Conservation (phyloP, 2,329 filamentous ascomycete genomes). For the Daldinia eschscholtzii region DNA sequence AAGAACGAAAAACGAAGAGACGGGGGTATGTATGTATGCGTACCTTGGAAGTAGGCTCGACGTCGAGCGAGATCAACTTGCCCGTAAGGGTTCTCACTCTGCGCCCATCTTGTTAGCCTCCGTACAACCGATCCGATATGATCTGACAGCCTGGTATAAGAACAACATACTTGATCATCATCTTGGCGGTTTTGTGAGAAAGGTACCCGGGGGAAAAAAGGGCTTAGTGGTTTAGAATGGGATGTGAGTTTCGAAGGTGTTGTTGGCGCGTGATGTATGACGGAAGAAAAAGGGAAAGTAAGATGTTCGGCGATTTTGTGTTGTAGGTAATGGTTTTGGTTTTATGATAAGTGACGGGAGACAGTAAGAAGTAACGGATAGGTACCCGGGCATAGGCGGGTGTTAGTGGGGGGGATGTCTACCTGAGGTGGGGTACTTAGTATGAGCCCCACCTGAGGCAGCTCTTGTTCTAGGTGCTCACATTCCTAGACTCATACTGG, state of each 20-base stretch:
- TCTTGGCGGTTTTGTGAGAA: slow-evolving; percentile 40
- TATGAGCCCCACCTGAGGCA: not conserved
- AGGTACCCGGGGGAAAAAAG: not conserved
- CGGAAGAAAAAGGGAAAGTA: slow-evolving; percentile 1
- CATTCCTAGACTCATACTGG: not conserved
- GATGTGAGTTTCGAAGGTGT: not conserved
- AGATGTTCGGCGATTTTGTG: not conserved
- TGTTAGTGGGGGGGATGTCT: no score
- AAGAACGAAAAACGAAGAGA: not conserved
- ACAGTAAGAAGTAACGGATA: not conserved
- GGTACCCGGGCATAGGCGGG: slow-evolving; percentile 1
- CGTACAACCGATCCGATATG: slow-evolving; percentile 2
- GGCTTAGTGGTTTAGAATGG: not conserved
- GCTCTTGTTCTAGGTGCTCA: not conserved
- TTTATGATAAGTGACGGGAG: not conserved
- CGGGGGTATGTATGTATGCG: not conserved
- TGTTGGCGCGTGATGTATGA: slow-evolving; percentile 5
- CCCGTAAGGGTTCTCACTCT: slow-evolving; percentile 98
- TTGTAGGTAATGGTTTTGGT: not conserved
- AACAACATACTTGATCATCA: slow-evolving; percentile 50
- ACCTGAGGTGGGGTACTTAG: slow-evolving; percentile 1
- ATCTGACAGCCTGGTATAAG: slow-evolving; percentile 16
- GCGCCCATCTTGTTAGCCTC: slow-evolving; percentile 29
- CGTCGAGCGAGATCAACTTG: slow-evolving; percentile 98
- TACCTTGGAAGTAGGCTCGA: slow-evolving; percentile 94